Conservation (phyloP, 2,329 filamentous ascomycete genomes). For the Penicillium sp. region DNA sequence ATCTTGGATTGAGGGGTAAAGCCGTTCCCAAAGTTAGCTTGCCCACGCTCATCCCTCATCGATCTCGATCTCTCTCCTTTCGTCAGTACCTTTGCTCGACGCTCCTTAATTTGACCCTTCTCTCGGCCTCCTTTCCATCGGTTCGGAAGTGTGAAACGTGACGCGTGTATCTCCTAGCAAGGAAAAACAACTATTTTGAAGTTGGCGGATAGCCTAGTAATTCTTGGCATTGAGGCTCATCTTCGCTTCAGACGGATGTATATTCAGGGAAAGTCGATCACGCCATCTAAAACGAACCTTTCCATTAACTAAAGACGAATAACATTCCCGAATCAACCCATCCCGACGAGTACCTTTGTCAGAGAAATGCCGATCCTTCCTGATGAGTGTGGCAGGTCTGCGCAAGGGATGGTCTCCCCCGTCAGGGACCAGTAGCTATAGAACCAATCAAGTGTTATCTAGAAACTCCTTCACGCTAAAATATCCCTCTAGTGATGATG, state of each 20-base stretch:
- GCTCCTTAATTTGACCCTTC: background rate
- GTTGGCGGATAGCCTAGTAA: background rate
- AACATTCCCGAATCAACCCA: background rate
- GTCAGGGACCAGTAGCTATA: background rate
- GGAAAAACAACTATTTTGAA: background rate
- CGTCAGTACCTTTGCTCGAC: background rate
- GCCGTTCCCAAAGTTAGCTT: too few species aligned
- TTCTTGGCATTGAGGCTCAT: constrained; percentile 2
- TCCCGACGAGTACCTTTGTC: background rate
- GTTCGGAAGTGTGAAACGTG: background rate
- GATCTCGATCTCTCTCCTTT: too few species aligned
- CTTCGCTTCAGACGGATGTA: background rate
- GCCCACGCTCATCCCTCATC: too few species aligned
- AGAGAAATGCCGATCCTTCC: background rate
- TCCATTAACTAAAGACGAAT: background rate
- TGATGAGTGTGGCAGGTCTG: background rate
- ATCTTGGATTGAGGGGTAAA: too few species aligned
- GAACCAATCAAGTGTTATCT: background rate
- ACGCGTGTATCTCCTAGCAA: background rate
- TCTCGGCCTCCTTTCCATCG: background rate
- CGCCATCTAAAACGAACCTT: background rate
- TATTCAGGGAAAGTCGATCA: background rate
- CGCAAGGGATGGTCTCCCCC: background rate
- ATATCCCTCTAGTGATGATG: background rate
- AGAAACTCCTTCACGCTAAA: background rate